These are phyloP conservation scores for Candida pseudofarinosa DNA, from an alignment of 805 yeast species.

Conservation along the genomic window DNA sequence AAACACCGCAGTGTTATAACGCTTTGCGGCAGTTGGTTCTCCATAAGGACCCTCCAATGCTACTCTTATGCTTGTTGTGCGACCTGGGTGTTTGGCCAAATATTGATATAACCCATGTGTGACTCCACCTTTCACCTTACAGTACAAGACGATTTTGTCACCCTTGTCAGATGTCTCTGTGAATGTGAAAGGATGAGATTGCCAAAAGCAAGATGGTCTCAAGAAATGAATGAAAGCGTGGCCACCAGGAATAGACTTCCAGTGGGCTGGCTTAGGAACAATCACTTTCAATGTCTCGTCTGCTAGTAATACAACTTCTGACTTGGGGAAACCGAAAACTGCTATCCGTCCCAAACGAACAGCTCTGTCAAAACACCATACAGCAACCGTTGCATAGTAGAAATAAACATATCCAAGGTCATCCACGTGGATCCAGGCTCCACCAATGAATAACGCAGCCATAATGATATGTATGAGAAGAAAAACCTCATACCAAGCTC, in stretches of 20 bases:
- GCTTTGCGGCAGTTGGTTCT: slow-evolving; percentile 41
- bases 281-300: slow-evolving; percentile 36
- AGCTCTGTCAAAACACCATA: slow-evolving; percentile 35
- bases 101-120: slow-evolving; percentile 28
- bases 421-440: slow-evolving; percentile 41
- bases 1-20: slow-evolving; percentile 52
- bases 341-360: slow-evolving; percentile 24
- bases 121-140: slow-evolving; percentile 35
- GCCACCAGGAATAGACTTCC: slow-evolving; percentile 38
- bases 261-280: slow-evolving; percentile 32
- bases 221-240: slow-evolving; percentile 38
- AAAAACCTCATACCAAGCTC: slow-evolving; percentile 35
- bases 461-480: slow-evolving; percentile 28
- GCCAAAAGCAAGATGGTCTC: slow-evolving; percentile 35
- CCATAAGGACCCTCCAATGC: slow-evolving; percentile 72
- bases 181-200: slow-evolving; percentile 41
- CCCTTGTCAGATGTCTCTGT: slow-evolving; percentile 19
- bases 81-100: slow-evolving; percentile 25
- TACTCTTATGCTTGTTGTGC: slow-evolving; percentile 23
- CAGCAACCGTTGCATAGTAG: slow-evolving; percentile 28
- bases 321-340: slow-evolving; percentile 32
- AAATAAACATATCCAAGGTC: slow-evolving; percentile 29
- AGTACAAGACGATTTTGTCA: slow-evolving; percentile 23
- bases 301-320: slow-evolving; percentile 24
- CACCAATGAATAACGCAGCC: slow-evolving; percentile 42